These are phyloP conservation scores for Aspergillus spinulosporus DNA, from an alignment of 2,329 filamentous ascomycete genomes.

Conservation along the genomic window DNA sequence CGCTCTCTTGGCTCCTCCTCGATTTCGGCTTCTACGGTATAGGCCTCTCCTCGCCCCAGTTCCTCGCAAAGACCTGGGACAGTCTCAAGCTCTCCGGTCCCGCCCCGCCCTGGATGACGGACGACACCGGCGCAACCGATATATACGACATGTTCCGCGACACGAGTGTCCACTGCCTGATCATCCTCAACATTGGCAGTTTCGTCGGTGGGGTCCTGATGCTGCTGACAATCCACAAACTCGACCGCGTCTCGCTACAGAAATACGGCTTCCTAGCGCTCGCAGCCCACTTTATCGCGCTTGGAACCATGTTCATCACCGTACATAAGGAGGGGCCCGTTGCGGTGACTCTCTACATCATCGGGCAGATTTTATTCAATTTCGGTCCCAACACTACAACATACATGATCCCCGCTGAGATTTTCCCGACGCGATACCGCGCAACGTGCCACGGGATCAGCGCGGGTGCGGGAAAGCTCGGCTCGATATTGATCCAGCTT, in stretches of 20 bases:
- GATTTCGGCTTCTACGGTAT: slow-evolving; percentile 61
- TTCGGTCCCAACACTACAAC: slow-evolving; percentile 47
- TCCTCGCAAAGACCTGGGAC: slow-evolving; percentile 45
- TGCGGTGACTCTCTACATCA: slow-evolving; percentile 45
- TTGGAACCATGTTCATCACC: slow-evolving; percentile 46
- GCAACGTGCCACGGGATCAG: slow-evolving; percentile 56
- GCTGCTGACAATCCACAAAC: slow-evolving; percentile 40
- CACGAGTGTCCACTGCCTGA: slow-evolving; percentile 41
- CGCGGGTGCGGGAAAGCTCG: slow-evolving; percentile 56
- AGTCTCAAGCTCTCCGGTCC: slow-evolving; percentile 30
- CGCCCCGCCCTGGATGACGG: slow-evolving; percentile 40
- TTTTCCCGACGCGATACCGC: slow-evolving; percentile 58
- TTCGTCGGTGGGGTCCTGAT: slow-evolving; percentile 45
- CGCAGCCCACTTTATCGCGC: slow-evolving; percentile 44
- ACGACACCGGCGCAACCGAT: slow-evolving; percentile 42
- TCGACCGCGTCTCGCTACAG: slow-evolving; percentile 46
- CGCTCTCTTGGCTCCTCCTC: slow-evolving; percentile 56
- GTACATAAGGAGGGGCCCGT: slow-evolving; percentile 37
- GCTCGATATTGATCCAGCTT: slow-evolving; percentile 48
- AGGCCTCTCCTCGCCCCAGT: slow-evolving; percentile 48
- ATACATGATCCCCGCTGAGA: slow-evolving; percentile 55
- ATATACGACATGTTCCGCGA: slow-evolving; percentile 43
- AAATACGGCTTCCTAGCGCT: slow-evolving; percentile 48
- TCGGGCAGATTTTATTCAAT: slow-evolving; percentile 52
- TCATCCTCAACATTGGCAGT: slow-evolving; percentile 45